A percentile compares a stretch with the other conserved stretches of the same genome.
Evolutionary conservation across 2,329 filamentous ascomycete species (phyloP).

Genomic region (Aspergillus quadrilineatus): DNA sequence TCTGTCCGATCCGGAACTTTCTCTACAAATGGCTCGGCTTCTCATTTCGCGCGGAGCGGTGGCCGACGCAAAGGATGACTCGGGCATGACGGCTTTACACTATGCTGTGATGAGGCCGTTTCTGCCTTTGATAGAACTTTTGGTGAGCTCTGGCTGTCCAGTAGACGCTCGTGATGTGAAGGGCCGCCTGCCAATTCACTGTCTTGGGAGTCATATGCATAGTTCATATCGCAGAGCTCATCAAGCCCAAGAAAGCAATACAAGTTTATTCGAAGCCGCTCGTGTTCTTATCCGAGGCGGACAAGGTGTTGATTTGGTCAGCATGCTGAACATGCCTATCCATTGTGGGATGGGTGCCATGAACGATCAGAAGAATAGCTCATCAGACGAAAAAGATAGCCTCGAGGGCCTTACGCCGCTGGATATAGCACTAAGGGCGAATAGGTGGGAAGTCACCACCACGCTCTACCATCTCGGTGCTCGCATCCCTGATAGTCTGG

Average conservation of each 20-base stretch:
- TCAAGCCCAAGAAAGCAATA: not conserved
- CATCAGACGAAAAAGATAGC: too few relatives aligned
- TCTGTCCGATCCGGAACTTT: not conserved
- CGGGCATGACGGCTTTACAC: not conserved
- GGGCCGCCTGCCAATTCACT: slow-evolving; percentile 1
- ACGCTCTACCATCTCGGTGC: not conserved
- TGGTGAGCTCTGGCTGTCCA: not conserved
- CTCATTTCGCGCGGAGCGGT: not conserved
- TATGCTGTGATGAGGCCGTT: not conserved
- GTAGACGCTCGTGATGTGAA: not conserved
- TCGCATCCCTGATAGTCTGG: not conserved
- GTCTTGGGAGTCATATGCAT: not conserved
- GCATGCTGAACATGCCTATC: not conserved
- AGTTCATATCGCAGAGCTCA: not conserved
- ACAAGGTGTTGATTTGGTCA: not conserved
- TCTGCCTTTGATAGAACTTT: not conserved
- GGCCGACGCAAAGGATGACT: not conserved
- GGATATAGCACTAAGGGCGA: not conserved
- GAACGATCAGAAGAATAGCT: too few relatives aligned
- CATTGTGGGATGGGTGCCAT: too few relatives aligned
- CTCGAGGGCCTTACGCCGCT: not conserved
- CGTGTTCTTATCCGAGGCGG: not conserved
- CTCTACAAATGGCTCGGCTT: not conserved
- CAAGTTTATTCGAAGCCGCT: not conserved
- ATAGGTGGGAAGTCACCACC: not conserved